Base-by-base conservation (phyloP, 169 alveolate species). In the Besnoitia besnoiti region DNA sequence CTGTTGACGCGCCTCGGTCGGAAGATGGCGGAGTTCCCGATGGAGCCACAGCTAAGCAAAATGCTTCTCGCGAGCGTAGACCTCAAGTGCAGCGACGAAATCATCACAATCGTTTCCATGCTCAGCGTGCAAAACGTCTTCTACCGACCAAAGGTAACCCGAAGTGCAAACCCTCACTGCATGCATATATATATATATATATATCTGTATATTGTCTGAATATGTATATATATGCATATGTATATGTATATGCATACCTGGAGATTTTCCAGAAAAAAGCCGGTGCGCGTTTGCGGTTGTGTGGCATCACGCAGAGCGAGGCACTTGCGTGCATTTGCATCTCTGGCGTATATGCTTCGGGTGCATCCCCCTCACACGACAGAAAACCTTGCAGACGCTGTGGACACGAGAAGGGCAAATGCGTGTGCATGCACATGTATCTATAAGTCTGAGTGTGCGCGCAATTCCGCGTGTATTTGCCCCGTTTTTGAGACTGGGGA, bases 11-110 rank as follows among this genome's bases (percentile, higher is more conserved):
- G 98, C 88, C 95, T 99, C n/a, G 99, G 99, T 30, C 96, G 99
- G 79, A 97, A 98, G 94, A 99, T 99, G 99, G 99, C 99, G 0
- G 99, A 99, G 93, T 98, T 99, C 95, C 99, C 99, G 27, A 97
- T 99, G 96, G 99, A 98, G 88, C 99, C 99, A 0, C 98, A 98
- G 62, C 96, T 99, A 87, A 95, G 99, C 35, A 99, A 99, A 62
- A 99, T 99, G 99, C 96, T 98, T 73, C 96, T 99, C 73, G 98
- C 99, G 24, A 97, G 99, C 42, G 99, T 99, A n/a, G 99, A 99
- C 94, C 95, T 99, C 77, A 98, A 98, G 59, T 99, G 99, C 95
- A 96, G 99, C 40, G 99, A 98, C 93, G 99, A 99, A 95, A 98
- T 98, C 50, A 97, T 98, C 35, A 99, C 99, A 35, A 98, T 99